phyloP scores from a whole-genome alignment of 2,329 filamentous ascomycete genomes.

The Sporothrix pallida region DNA sequence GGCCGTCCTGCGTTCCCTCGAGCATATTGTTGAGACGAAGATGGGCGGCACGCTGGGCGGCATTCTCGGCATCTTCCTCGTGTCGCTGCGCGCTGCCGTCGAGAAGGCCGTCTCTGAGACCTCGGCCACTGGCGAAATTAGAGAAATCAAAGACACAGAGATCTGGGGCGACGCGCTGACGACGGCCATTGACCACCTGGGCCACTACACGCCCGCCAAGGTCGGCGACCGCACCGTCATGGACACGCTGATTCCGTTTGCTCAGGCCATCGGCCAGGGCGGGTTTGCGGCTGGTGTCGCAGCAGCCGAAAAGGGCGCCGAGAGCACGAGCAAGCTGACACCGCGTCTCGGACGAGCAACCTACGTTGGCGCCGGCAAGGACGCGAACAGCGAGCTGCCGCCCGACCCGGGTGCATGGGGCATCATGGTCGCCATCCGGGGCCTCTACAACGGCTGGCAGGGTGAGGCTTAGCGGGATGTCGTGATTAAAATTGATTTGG shows the following conservation, averaged over 20 bases:
- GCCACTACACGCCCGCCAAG: slow-evolving; percentile 60
- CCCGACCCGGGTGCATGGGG: slow-evolving; percentile 75
- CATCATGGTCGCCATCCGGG: slow-evolving; percentile 62
- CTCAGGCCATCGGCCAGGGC: slow-evolving; percentile 53
- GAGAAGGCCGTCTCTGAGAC: slow-evolving; percentile 35
- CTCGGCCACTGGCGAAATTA: neutral
- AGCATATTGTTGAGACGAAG: slow-evolving; percentile 61
- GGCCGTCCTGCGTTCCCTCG: slow-evolving; percentile 55
- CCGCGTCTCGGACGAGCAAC: slow-evolving; percentile 70
- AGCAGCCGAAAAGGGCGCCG: slow-evolving; percentile 65
- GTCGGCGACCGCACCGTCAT: slow-evolving; percentile 63
- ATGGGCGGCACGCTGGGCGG: slow-evolving; percentile 61
- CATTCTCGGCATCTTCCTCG: slow-evolving; percentile 61
- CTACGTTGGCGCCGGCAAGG: slow-evolving; percentile 63
- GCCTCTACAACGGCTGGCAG: slow-evolving; percentile 42
- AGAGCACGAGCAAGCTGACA: slow-evolving; percentile 68
- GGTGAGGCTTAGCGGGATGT: neutral
- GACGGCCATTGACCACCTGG: slow-evolving; percentile 54
- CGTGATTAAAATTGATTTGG: neutral
- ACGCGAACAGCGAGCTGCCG: slow-evolving; percentile 58
- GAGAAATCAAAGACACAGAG: slow-evolving; percentile 35
- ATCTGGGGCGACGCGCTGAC: slow-evolving; percentile 54
- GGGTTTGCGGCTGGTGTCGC: slow-evolving; percentile 61
- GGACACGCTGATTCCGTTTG: slow-evolving; percentile 63
- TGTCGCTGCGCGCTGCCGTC: slow-evolving; percentile 53